A percentile compares a stretch with the other conserved stretches of the same genome.
phyloP scores from a whole-genome alignment of 768 basidiomycete genomes.

The Kwoniella europaea region DNA sequence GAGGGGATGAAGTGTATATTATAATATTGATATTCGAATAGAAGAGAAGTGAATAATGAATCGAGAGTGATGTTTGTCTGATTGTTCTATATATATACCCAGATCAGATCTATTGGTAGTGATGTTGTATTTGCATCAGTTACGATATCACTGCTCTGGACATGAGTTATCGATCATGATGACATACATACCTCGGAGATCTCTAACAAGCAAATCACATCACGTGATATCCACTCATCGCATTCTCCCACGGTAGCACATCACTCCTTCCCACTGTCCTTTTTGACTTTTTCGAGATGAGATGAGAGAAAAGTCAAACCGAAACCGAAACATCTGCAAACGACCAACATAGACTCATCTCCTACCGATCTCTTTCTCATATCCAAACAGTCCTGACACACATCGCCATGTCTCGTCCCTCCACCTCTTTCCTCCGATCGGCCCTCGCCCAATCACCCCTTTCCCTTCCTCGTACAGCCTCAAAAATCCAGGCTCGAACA shows the following conservation, averaged over 20 bases:
- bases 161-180: too few species aligned
- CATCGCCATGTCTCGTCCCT: slow-evolving; percentile 13
- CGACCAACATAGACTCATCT: neutral
- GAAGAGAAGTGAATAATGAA: too few species aligned
- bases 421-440: slow-evolving; percentile 18
- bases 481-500: neutral
- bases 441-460: slow-evolving; percentile 10
- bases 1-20: too few species aligned
- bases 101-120: too few species aligned
- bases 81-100: too few species aligned
- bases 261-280: neutral
- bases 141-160: too few species aligned
- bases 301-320: neutral
- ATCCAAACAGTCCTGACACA: neutral
- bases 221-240: neutral
- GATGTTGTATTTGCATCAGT: too few species aligned
- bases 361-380: neutral
- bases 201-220: neutral
- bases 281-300: slow-evolving; percentile 22
- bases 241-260: slow-evolving; percentile 17
- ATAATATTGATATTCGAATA: too few species aligned
- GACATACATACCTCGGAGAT: neutral
- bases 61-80: too few species aligned
- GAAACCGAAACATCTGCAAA: neutral
- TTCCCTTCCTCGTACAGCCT: neutral